Base-by-base conservation (phyloP, 768 basidiomycete species). In the Podaxis rugospora region DNA sequence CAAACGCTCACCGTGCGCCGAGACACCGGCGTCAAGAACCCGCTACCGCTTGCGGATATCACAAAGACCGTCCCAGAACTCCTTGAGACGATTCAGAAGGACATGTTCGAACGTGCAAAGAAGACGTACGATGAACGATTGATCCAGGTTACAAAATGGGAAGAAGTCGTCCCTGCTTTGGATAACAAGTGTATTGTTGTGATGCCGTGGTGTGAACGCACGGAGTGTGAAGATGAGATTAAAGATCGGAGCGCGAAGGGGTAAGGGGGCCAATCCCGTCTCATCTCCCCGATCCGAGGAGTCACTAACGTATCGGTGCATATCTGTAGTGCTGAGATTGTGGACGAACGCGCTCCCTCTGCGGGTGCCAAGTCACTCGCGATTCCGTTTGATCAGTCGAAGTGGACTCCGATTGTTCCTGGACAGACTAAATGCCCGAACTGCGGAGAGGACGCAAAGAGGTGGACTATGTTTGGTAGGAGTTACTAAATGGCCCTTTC, bases 361-460 rank as follows among this genome's bases (percentile, higher is more conserved):
- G 95, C 97, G 11, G 97, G 97, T 54, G 97, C 97, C 62, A 99
- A 99, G 73, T 93, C 93, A 0, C 87, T 99, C 3, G 90, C 89
- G 67, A 98, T 98, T 76, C 97, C 97, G 4, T 95, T 95, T 72
- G 92, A 98, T 67, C 97, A 98, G 75, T 80, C 77, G 2, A 84
- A 82, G 39, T 98, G 89, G 86, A 79, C 86, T 5, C 76, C 84
- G 35, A 92, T 96, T 72, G 87, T 89, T 67, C 82, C 80, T 51
- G 92, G 93, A 58, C 84, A 90, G 76, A 95, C 92, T 32, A 93
- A 90, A 70, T 99, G 97, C 74, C 83, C 92, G 57, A 92, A 84
- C 11, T 99, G 97, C 72, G 91, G 89, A 32, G 79, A 82, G 63
- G 86, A 91, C 68, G 92, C 95, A 59, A 98, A 97, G 78, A 83